Evolutionary conservation across 768 basidiomycete genomes (phyloP).

Genomic region (Tephrocybe sp.): DNA sequence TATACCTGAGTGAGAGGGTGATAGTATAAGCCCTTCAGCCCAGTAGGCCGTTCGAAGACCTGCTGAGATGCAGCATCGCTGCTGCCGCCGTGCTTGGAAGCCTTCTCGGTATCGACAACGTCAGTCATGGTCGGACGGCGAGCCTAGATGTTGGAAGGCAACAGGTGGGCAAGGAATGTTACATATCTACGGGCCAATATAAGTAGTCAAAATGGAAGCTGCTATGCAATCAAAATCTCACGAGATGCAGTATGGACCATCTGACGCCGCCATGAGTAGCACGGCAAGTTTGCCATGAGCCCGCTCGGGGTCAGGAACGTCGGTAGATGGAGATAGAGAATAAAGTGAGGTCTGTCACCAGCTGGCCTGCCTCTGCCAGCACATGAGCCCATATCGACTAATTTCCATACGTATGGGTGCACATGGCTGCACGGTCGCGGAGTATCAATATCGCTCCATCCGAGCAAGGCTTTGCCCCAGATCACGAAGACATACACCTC

Average conservation of each 20-base stretch:
- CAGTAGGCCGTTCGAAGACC: conserved; percentile 21
- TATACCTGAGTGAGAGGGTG: conserved; percentile 24
- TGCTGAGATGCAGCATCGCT: conserved; percentile 17
- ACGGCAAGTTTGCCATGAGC: conserved; percentile 6
- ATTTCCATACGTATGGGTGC: conserved; percentile 3
- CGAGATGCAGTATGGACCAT: conserved; percentile 15
- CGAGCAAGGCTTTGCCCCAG: neutral
- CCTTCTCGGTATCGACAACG: conserved; percentile 20
- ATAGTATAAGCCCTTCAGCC: conserved; percentile 21
- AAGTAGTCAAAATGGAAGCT: conserved; percentile 18
- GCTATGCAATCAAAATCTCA: conserved; percentile 17
- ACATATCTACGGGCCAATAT: conserved; percentile 12
- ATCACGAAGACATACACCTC: no score
- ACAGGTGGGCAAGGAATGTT: conserved; percentile 10
- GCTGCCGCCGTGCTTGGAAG: conserved; percentile 11
- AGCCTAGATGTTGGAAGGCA: conserved; percentile 9
- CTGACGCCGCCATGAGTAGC: conserved; percentile 13
- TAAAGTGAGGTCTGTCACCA: conserved; percentile 1
- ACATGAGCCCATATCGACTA: conserved; percentile 2
- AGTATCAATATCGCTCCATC: conserved; percentile 1
- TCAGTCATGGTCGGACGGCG: conserved; percentile 17
- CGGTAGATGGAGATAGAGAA: conserved; percentile 11
- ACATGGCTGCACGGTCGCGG: conserved; percentile 11
- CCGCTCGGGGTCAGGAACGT: conserved; percentile 5
- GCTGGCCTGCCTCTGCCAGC: neutral